Evolutionary conservation across 78 protist species (phyloP), one percentile per base, ranked within the genome.

Genomic region (Guillardia theta): DNA sequence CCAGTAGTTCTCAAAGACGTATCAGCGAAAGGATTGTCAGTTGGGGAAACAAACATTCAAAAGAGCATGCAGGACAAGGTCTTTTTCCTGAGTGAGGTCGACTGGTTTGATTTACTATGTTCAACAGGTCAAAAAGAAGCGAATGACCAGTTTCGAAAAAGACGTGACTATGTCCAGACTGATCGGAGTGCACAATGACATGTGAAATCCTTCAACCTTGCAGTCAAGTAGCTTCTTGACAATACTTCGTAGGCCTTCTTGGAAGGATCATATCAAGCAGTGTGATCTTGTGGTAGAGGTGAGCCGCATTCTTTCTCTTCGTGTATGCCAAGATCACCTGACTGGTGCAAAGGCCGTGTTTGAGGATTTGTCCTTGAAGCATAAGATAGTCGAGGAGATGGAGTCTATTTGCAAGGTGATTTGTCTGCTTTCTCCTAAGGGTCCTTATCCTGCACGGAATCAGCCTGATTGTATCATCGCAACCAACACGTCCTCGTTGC

Each of bases 401-500:
- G 90, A 78, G 90, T 0, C 18, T 0, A 8, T 41, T 12, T 70
- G 83, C 83, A 12, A 24, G 21, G 70, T 27, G 70, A n/a, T n/a
- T n/a, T n/a, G n/a, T n/a, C n/a, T n/a, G n/a, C n/a, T n/a, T n/a
- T n/a, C n/a, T n/a, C n/a, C n/a, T n/a, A n/a, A n/a, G n/a, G n/a
- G n/a, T n/a, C n/a, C n/a, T n/a, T n/a, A n/a, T n/a, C n/a, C n/a
- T n/a, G n/a, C n/a, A n/a, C n/a, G n/a, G n/a, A n/a, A n/a, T n/a
- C n/a, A n/a, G n/a, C 33, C 64, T 33, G 88, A 70, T 27, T 24
- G 93, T 88, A 62, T 97, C 58, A 76, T 97, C 83, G 98, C 98
- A 21, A 92, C 98, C 70, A 97, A 97, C 96, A 97, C 98, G 27
- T 95, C 97, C 5, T 96, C 98, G 44, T 92, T 97, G 21, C 96